These are phyloP conservation scores for Pterulicium gracile DNA, from an alignment of 1,284 basidiomycete species.

Conservation along the genomic window DNA sequence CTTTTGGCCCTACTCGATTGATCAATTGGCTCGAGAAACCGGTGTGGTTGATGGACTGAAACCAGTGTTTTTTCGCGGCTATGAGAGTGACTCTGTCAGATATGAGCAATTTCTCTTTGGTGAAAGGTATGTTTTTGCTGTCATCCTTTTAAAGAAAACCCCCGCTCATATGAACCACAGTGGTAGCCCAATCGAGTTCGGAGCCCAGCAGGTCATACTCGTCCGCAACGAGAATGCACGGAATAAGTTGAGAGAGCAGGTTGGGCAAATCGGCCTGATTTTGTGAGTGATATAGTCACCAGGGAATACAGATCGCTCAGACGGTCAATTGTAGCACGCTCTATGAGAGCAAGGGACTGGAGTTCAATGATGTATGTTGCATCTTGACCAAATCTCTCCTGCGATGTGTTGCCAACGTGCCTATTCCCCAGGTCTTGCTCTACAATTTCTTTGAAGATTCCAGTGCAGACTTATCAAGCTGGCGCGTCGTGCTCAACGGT, in stretches of 20 bases:
- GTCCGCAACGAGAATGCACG: conserved; percentile 50
- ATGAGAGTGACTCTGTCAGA: conserved; percentile 38
- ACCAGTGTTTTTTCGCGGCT: conserved; percentile 48
- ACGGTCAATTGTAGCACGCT: conserved; percentile 36
- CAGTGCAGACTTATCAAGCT: conserved; percentile 32
- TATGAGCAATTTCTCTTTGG: conserved; percentile 47
- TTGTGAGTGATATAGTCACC: conserved; percentile 30
- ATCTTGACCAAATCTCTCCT: conserved; percentile 12
- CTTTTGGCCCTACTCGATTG: conserved; percentile 62
- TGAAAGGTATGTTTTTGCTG: background rate
- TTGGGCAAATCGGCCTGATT: conserved; percentile 52
- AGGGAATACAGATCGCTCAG: conserved; percentile 2
- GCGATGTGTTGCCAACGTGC: background rate
- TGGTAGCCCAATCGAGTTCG: conserved; percentile 47
- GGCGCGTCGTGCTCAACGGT: conserved; percentile 49
- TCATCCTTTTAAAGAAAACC: background rate
- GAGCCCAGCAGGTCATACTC: conserved; percentile 62
- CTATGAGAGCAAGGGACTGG: conserved; percentile 66
- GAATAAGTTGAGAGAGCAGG: conserved; percentile 34
- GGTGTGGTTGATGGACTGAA: conserved; percentile 49
- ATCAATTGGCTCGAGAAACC: conserved; percentile 42
- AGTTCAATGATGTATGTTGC: conserved; percentile 70
- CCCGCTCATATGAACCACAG: conserved; percentile 19
- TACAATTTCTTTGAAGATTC: conserved; percentile 69
- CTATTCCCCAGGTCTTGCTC: conserved; percentile 42